Percentiles rank a stretch among this genome's conserved stretches.
These are phyloP conservation scores for Urochloa ruziziensis DNA, from an alignment of 176 grass and related monocot species.

Conservation along the genomic window DNA sequence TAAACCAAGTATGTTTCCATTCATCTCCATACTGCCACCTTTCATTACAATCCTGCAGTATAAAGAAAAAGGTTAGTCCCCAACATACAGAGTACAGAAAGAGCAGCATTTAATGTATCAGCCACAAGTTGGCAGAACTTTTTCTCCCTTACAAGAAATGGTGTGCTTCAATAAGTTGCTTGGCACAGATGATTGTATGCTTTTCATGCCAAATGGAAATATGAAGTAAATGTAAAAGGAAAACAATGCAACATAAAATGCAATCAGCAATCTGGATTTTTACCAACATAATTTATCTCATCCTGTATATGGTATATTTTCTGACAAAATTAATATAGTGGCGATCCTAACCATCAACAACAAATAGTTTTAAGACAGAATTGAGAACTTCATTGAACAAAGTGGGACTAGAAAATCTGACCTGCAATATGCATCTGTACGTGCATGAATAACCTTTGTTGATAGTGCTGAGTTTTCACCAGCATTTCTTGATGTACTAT, in stretches of 20 bases:
- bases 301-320: neutral
- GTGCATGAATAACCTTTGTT: slow-evolving; percentile 93
- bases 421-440: slow-evolving; percentile 90
- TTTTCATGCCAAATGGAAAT: no score
- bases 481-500: slow-evolving; percentile 79
- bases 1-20: slow-evolving; percentile 74
- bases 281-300: slow-evolving; percentile 14
- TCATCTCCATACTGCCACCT: slow-evolving; percentile 79
- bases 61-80: neutral
- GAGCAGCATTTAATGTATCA: neutral
- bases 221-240: neutral
- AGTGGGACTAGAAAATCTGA: slow-evolving; percentile 35
- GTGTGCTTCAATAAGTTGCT: slow-evolving; percentile 5
- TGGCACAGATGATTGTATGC: neutral
- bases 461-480: slow-evolving; percentile 66
- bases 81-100: neutral
- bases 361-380: slow-evolving; percentile 14
- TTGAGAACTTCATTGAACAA: slow-evolving; percentile 1
- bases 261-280: neutral
- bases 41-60: slow-evolving; percentile 78
- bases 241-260: slow-evolving; percentile 3
- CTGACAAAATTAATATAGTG: neutral
- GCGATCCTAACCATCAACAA: neutral
- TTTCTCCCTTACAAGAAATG: slow-evolving; percentile 9
- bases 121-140: slow-evolving; percentile 1